Conservation (phyloP, 768 basidiomycete species). For the Phlegmacium glaucopus region DNA sequence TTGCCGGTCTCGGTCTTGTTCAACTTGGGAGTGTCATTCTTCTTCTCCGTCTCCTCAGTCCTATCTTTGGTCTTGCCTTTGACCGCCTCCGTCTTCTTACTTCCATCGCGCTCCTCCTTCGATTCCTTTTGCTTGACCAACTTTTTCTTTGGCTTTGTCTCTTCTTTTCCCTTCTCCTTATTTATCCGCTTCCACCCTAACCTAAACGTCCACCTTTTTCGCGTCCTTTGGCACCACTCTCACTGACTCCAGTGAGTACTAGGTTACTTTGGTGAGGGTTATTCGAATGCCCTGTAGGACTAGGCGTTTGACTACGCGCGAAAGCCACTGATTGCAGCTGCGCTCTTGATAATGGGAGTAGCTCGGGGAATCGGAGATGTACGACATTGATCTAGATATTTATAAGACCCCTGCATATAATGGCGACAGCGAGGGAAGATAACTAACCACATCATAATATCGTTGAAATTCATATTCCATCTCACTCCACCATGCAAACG, state of each 20-base stretch:
- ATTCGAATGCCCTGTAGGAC: constrained; percentile 2
- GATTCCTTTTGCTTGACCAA: too few relatives aligned
- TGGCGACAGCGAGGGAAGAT: not conserved
- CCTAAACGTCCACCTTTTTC: not conserved
- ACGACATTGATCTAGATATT: constrained; percentile 22
- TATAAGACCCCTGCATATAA: not conserved
- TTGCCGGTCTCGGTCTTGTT: too few relatives aligned
- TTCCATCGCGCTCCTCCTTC: too few relatives aligned
- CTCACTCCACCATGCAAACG: constrained; percentile 18
- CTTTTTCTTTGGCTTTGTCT: too few relatives aligned
- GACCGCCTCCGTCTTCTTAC: too few relatives aligned
- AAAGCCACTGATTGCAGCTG: constrained; percentile 23
- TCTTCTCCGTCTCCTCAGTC: too few relatives aligned
- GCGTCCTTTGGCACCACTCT: not conserved
- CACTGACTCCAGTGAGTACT: too few relatives aligned
- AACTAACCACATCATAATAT: constrained; percentile 27
- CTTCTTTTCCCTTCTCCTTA: too few relatives aligned
- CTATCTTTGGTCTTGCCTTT: too few relatives aligned
- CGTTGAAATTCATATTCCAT: constrained; percentile 22
- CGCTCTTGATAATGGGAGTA: constrained; percentile 23
- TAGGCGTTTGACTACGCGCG: constrained; percentile 10
- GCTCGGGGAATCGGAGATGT: constrained; percentile 23
- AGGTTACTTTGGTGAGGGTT: too few relatives aligned
- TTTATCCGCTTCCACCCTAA: too few relatives aligned
- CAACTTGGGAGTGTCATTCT: too few relatives aligned